A percentile compares a stretch with the other conserved stretches of the same genome.
These are phyloP conservation scores for Spergularia bocconei DNA, from an alignment of 148 eudicot genomes.

Conservation along the genomic window DNA sequence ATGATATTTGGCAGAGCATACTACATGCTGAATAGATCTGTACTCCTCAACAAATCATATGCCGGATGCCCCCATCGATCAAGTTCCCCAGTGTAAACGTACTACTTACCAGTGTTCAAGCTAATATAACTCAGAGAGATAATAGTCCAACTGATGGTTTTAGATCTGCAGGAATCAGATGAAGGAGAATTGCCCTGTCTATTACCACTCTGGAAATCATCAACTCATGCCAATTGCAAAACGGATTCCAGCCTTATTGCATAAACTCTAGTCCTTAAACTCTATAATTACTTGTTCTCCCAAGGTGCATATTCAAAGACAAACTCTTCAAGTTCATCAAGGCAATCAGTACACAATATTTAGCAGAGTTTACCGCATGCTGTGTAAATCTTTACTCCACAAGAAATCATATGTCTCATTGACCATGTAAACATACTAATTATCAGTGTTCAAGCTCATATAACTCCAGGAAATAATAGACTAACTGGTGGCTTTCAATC, in stretches of 20 bases:
- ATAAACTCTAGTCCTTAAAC: background rate
- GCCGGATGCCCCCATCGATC: background rate
- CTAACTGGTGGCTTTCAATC: background rate
- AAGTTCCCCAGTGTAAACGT: background rate
- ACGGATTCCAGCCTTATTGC: background rate
- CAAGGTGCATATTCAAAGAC: background rate
- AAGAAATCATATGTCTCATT: background rate
- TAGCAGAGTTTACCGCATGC: background rate
- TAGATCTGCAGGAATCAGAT: background rate
- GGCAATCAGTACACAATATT: background rate
- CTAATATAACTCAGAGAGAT: background rate
- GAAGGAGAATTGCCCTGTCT: background rate
- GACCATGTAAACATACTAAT: background rate
- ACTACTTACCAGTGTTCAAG: slow-evolving; percentile 10
- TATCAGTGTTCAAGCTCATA: slow-evolving; percentile 1
- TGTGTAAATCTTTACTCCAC: too few relatives aligned
- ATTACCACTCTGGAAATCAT: background rate
- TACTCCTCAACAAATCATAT: background rate
- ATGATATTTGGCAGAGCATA: background rate
- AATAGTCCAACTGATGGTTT: background rate
- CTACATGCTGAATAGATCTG: too few relatives aligned
- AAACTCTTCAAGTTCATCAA: background rate
- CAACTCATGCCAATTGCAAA: background rate
- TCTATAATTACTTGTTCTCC: background rate
- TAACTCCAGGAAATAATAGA: background rate